Conservation (phyloP, 1,284 basidiomycete species). For the Malassezia vespertilionis region DNA sequence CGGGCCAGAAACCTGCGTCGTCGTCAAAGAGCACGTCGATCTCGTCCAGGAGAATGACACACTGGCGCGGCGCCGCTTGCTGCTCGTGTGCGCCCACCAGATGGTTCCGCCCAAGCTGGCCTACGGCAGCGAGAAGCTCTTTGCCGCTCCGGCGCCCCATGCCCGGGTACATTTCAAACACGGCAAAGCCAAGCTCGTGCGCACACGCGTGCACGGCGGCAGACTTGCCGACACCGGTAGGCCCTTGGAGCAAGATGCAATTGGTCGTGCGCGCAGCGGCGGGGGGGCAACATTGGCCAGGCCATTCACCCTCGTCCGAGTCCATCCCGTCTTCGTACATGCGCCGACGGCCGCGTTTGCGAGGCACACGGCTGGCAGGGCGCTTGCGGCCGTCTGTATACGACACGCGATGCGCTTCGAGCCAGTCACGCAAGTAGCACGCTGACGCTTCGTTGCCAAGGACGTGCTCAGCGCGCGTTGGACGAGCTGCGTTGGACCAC, state of each 20-base stretch:
- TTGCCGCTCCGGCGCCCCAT: constrained; percentile 65
- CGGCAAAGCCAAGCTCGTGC: constrained; percentile 72
- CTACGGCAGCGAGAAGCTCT: constrained; percentile 69
- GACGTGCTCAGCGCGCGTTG: constrained; percentile 17
- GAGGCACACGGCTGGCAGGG: constrained; percentile 8
- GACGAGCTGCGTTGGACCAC: constrained; percentile 22
- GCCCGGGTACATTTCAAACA: constrained; percentile 96
- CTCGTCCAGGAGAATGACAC: constrained; percentile 87
- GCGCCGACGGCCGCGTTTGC: constrained; percentile 9
- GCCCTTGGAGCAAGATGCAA: constrained; percentile 60
- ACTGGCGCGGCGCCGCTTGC: constrained; percentile 55
- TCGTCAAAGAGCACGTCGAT: constrained; percentile 85
- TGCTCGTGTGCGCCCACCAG: constrained; percentile 24
- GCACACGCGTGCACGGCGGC: constrained; percentile 44
- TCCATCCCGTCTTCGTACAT: constrained; percentile 15
- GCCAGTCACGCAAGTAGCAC: constrained; percentile 23
- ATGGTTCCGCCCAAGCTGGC: constrained; percentile 77
- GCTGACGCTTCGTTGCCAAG: constrained; percentile 20
- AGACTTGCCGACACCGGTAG: constrained; percentile 48
- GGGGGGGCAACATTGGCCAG: constrained; percentile 21
- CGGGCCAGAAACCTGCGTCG: constrained; percentile 82
- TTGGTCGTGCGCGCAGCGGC: constrained; percentile 15
- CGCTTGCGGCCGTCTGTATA: not conserved
- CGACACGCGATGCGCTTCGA: constrained; percentile 17
- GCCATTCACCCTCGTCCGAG: constrained; percentile 23